Evolutionary conservation across 768 basidiomycete genomes (phyloP), one percentile per base, ranked within the genome.

Genomic region (Termitomyces sp.): DNA sequence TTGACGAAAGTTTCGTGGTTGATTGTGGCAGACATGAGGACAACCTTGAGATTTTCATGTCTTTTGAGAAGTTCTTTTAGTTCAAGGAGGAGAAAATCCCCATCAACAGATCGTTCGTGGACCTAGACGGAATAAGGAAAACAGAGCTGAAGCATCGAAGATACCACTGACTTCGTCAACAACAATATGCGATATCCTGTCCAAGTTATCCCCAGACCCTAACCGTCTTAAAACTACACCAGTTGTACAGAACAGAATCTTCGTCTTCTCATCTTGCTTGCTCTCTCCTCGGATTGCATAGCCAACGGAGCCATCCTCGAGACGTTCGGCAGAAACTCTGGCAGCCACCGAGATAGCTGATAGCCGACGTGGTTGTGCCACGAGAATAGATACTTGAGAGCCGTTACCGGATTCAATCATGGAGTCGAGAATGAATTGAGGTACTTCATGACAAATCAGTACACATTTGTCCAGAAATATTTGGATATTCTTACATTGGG

Each of bases 21-120:
- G 70, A 96, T 95, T 0, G 95, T 98, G 5, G 95, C 95, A 33
- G 90, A 93, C 94, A 97, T 97, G 46, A 96, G 78, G 21, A 95
- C 72, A 21, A 98, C 78, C 67, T 90, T 94, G 63, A 97, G 78
- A 1, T 68, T 79, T 21, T 75, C 71, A 63, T 92, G 86, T 19
- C 67, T 76, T 58, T 74, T 73, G 45, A 96, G 69, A 14, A 97
- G 72, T 62, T 92, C 88, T 57, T 86, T 84, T 26, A 97, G 74
- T 66, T 95, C 87, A 5, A 96, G 79, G 1, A 98, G 77, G 44
- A 98, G 73, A 62, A 98, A 87, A 68, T 98, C 95, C 21, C 90
- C 85, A 64, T 96, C 94, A 7, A 96, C 84, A 11, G 90, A 91
- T 26, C 94, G 84, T 70, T 98, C 94, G 65, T 98, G 94, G 9